Conservation (phyloP, 2,329 filamentous ascomycete species). For the Dendrostoma leiphaemia region DNA sequence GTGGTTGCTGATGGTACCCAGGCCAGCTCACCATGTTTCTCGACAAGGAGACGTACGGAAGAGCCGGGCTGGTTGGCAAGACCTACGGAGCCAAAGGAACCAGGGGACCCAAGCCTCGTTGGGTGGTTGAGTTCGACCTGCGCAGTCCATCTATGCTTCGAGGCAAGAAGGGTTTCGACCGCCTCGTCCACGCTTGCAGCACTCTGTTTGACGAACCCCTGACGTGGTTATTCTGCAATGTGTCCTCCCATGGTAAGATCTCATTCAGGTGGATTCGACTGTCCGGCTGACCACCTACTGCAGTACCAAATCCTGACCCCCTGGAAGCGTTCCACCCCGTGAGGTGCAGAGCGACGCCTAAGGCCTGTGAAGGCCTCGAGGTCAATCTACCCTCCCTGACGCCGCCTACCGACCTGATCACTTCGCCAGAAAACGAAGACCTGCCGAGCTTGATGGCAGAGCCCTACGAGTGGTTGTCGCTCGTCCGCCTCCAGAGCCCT, state of each 20-base stretch:
- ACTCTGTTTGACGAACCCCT: slow-evolving; percentile 68
- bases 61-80: slow-evolving; percentile 74
- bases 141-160: slow-evolving; percentile 72
- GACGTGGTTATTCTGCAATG: slow-evolving; percentile 77
- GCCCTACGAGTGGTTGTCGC: slow-evolving; percentile 71
- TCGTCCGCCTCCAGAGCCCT: slow-evolving; percentile 66
- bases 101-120: slow-evolving; percentile 65
- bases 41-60: slow-evolving; percentile 78
- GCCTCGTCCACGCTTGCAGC: slow-evolving; percentile 74
- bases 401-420: slow-evolving; percentile 29
- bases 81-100: slow-evolving; percentile 58
- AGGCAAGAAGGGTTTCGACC: slow-evolving; percentile 80
- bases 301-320: slow-evolving; percentile 50
- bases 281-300: background rate
- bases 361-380: slow-evolving; percentile 25
- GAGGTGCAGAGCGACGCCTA: slow-evolving; percentile 37
- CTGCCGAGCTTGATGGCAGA: slow-evolving; percentile 63
- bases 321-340: slow-evolving; percentile 43
- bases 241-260: slow-evolving; percentile 44
- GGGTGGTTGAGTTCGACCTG: slow-evolving; percentile 75
- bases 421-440: slow-evolving; percentile 40
- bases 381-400: slow-evolving; percentile 33
- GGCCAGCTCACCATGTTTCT: slow-evolving; percentile 74
- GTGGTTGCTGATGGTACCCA: slow-evolving; percentile 29
- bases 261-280: too few species aligned